These are phyloP conservation scores for Ogataea degrootiae DNA, from an alignment of 805 yeast genomes.

Conservation along the genomic window DNA sequence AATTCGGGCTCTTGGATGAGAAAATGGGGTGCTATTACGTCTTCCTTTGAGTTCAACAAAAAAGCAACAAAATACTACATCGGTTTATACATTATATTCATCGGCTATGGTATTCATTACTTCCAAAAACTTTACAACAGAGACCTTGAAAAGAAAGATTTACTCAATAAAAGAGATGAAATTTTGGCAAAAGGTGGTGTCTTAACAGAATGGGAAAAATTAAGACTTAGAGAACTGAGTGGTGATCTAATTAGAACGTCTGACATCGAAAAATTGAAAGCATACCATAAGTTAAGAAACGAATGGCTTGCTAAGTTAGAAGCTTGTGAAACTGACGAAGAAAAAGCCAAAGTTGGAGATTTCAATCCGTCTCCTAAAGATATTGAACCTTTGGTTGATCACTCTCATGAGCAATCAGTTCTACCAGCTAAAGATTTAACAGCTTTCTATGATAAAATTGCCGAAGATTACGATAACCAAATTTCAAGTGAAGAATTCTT, in stretches of 20 bases:
- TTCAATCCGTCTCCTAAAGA: constrained; percentile 34
- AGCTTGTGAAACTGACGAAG: constrained; percentile 15
- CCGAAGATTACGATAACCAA: constrained; percentile 74
- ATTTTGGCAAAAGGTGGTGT: constrained; percentile 22
- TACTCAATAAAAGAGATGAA: constrained; percentile 26
- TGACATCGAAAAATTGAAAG: constrained; percentile 54
- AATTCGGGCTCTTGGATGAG: constrained; percentile 30
- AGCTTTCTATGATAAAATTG: constrained; percentile 68
- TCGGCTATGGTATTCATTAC: constrained; percentile 56
- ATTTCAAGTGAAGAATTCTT: constrained; percentile 71
- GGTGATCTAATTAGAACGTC: constrained; percentile 57
- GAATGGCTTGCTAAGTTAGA: constrained; percentile 23
- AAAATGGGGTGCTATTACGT: constrained; percentile 50
- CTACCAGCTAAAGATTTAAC: constrained; percentile 80
- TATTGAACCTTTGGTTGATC: constrained; percentile 25
- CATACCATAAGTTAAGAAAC: constrained; percentile 51
- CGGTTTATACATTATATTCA: constrained; percentile 52
- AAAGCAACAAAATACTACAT: constrained; percentile 60
- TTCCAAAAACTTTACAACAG: constrained; percentile 62
- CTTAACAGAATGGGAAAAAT: constrained; percentile 57
- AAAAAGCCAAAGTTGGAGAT: constrained; percentile 12
- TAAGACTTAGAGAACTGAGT: constrained; percentile 56
- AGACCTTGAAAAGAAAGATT: constrained; percentile 50
- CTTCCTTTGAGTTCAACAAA: constrained; percentile 55
- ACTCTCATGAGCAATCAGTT: constrained; percentile 36